Conservation (phyloP, 495 filamentous ascomycete genomes). For the Tetracladium setigerum region DNA sequence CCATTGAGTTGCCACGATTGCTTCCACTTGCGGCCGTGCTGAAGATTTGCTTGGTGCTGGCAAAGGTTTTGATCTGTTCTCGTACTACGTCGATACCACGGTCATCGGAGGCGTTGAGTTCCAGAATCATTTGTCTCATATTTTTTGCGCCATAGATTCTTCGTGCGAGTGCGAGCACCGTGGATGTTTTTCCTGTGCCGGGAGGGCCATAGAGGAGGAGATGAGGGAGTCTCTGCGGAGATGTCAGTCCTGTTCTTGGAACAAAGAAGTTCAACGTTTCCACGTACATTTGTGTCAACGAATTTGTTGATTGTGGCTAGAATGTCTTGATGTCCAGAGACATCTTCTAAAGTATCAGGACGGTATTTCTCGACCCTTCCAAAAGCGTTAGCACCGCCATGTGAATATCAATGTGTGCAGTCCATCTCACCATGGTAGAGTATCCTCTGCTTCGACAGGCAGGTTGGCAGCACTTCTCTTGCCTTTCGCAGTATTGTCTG, state of each 20-base stretch:
- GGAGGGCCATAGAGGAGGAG: constrained; percentile 97
- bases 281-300: constrained; percentile 71
- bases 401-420: not conserved
- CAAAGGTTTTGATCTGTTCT: constrained; percentile 99
- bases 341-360: constrained; percentile 79
- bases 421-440: constrained; percentile 71
- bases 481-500: constrained; percentile 64
- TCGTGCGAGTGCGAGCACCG: constrained; percentile 81
- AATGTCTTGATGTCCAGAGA: constrained; percentile 97
- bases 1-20: constrained; percentile 43
- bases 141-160: constrained; percentile 89
- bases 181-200: constrained; percentile 96
- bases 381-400: constrained; percentile 8
- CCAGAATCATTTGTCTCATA: constrained; percentile 95
- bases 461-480: constrained; percentile 90
- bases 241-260: not conserved
- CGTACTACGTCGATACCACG: constrained; percentile 96
- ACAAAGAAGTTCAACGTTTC: not conserved
- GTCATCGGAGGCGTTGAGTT: constrained; percentile 95
- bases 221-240: constrained; percentile 69
- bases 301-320: constrained; percentile 96
- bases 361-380: constrained; percentile 97
- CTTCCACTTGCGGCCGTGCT: constrained; percentile 51
- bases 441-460: constrained; percentile 89
- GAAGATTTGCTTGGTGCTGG: constrained; percentile 62